Base-by-base conservation (phyloP, 1,284 basidiomycete genomes). In the Hymenochaete sp. region DNA sequence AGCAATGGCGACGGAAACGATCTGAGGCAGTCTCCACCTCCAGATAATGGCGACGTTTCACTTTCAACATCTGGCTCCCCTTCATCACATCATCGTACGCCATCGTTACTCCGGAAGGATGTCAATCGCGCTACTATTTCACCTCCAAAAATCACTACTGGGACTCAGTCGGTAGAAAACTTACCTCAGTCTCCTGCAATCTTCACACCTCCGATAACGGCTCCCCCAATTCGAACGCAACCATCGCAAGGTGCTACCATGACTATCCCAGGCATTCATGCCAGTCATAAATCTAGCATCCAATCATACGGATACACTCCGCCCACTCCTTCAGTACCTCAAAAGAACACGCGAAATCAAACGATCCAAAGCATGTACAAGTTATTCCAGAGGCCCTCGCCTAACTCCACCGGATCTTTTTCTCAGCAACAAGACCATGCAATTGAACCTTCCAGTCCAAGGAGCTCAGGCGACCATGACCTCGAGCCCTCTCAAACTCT, bases 231-330 rank as follows among this genome's bases (percentile, higher is more conserved):
- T 50, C 75, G 77, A 52, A 76, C 77, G 3, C 84, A 87, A 57
- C 83, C 84, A 3, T 62, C 68, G 1, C 75, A 77, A 55, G 79
- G 75, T 19, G 79, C 74, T 54, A 80, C 71, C 38, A 88, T 88
- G 83, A 79, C 73, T 10, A 86, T 88, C 50, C 83, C 84, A 8
- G 81, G 82, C 2, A 87, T 88, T 48, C 83, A 87, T 55, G 82
- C 74, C 5, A 82, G 77, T 53, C 79, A 86, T 56, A 73, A 72
- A n/a, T 81, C 80, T 11, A 82, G 87, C 51, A 72, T 86, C 31
- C 82, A 83, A 76, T 82, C 82, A 1, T 72, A 87, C 70, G 84
- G 83, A 4, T 79, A 81, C 53, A 72, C 75, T 44, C 75, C 79
- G 10, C 73, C 77, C 25, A 68, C 69, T 21, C 32, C 42, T 26